Evolutionary conservation across 306 rosid species (phyloP).

Genomic region (Cucumis sativus): Cucumber_9930_V3 NC_026658.2:23596001-23596500

Average conservation of each 20-base stretch:
- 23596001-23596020: slow-evolving; percentile 36
- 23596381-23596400: slow-evolving; percentile 34
- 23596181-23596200: slow-evolving; percentile 20
- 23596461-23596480: neutral
- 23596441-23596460: slow-evolving; percentile 18
- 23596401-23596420: slow-evolving; percentile 24
- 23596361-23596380: slow-evolving; percentile 10
- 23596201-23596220: slow-evolving; percentile 28
- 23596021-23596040: slow-evolving; percentile 48
- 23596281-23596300: slow-evolving; percentile 3
- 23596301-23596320: slow-evolving; percentile 15
- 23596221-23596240: slow-evolving; percentile 35
- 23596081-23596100: slow-evolving; percentile 36
- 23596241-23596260: slow-evolving; percentile 26
- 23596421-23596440: slow-evolving; percentile 42
- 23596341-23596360: slow-evolving; percentile 8
- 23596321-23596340: slow-evolving; percentile 22
- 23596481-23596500: slow-evolving; percentile 17
- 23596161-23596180: slow-evolving; percentile 16
- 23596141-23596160: slow-evolving; percentile 8
- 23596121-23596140: slow-evolving; percentile 5
- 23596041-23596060: slow-evolving; percentile 30
- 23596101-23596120: slow-evolving; percentile 31
- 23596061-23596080: slow-evolving; percentile 37
- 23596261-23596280: slow-evolving; percentile 20